Conservation (phyloP, 306 rosid species). For the Pachyrhizus erosus region DNA sequence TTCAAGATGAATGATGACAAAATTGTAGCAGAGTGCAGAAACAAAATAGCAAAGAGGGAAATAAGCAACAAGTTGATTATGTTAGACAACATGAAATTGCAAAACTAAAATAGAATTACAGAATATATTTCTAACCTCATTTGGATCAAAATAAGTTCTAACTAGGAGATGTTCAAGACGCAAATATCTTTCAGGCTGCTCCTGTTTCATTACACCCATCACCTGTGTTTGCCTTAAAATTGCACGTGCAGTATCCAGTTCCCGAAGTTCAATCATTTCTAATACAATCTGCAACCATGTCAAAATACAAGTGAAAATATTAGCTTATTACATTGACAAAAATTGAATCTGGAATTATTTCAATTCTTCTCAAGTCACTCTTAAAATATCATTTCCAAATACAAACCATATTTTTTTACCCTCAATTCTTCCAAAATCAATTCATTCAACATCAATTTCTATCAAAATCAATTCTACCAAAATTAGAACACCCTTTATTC, state of each 20-base stretch:
- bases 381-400: not conserved
- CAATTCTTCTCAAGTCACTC: not conserved
- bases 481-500: not conserved
- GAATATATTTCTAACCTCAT: conserved; percentile 66
- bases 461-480: not conserved
- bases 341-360: too few species aligned
- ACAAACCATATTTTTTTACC: not conserved
- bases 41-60: conserved; percentile 29
- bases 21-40: not conserved
- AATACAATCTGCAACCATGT: conserved; percentile 78
- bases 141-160: conserved; percentile 96
- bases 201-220: conserved; percentile 99
- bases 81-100: conserved; percentile 13
- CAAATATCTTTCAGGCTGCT: conserved; percentile 97
- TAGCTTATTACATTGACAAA: not conserved
- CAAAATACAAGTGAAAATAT: not conserved
- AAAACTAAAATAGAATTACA: conserved; percentile 11
- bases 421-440: not conserved
- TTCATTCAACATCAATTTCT: not conserved
- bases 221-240: conserved; percentile 96
- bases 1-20: not conserved
- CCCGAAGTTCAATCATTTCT: conserved; percentile 99
- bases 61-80: not conserved
- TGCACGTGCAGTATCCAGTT: conserved; percentile 96
- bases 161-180: conserved; percentile 98